A percentile compares a stretch with the other conserved stretches of the same genome.
Evolutionary conservation across 495 filamentous ascomycete genomes (phyloP).

Genomic region (Venustampulla echinocandica): DNA sequence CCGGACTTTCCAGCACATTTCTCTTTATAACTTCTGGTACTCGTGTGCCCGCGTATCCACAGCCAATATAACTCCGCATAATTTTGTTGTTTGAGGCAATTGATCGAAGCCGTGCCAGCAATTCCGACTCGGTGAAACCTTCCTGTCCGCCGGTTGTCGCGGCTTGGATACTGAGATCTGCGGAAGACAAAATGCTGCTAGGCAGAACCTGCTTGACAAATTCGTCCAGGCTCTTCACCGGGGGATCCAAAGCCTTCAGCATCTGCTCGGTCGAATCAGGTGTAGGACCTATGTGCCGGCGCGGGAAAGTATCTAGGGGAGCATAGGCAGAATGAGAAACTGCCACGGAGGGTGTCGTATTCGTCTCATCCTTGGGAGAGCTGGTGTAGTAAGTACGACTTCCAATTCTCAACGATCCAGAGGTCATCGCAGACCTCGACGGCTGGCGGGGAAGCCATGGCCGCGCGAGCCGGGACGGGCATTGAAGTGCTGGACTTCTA

Average conservation of each 20-base stretch:
- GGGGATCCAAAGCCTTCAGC: constrained; percentile 73
- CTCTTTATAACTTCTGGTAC: constrained; percentile 89
- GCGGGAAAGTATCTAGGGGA: constrained; percentile 55
- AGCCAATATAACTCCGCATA: constrained; percentile 66
- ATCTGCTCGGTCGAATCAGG: constrained; percentile 63
- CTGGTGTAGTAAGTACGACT: constrained; percentile 19
- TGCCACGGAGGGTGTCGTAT: not conserved
- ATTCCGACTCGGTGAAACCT: constrained; percentile 57
- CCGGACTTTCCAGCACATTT: constrained; percentile 89
- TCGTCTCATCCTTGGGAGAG: constrained; percentile 20
- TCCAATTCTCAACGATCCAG: not conserved
- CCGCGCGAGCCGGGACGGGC: constrained; percentile 11
- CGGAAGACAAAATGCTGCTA: constrained; percentile 66
- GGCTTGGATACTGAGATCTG: constrained; percentile 46
- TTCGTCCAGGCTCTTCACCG: constrained; percentile 64
- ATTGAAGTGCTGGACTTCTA: not conserved
- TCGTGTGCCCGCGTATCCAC: constrained; percentile 79
- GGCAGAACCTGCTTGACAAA: constrained; percentile 87
- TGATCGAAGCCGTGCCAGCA: constrained; percentile 52
- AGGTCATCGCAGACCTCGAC: not conserved
- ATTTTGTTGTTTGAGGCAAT: constrained; percentile 60
- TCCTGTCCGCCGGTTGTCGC: constrained; percentile 33
- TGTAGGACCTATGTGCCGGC: constrained; percentile 91
- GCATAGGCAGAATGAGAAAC: constrained; percentile 20
- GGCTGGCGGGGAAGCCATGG: constrained; percentile 14